Evolutionary conservation across 2,329 filamentous ascomycete species (phyloP).

Genomic region (Diaporthe sp.): DNA sequence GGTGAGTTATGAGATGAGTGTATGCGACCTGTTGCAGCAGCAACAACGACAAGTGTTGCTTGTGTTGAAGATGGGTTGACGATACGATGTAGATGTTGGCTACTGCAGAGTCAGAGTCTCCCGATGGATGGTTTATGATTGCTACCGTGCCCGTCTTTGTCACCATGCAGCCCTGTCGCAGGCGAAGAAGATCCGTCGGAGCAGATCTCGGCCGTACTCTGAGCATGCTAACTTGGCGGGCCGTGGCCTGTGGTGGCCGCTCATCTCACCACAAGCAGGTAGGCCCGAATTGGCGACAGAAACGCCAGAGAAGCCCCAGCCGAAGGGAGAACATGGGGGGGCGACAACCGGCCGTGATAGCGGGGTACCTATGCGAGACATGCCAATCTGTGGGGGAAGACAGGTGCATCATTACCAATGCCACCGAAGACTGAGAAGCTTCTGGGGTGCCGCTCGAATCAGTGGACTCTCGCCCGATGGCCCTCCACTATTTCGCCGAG

Average conservation of each 20-base stretch:
- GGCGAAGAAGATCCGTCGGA: conserved; percentile 35
- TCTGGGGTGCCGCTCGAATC: conserved; percentile 27
- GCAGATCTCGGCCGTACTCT: conserved; percentile 40
- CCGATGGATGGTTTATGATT: conserved; percentile 6
- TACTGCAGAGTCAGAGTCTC: conserved; percentile 4
- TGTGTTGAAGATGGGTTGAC: not conserved
- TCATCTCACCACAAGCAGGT: conserved; percentile 37
- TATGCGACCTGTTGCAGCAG: not conserved
- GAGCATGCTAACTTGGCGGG: conserved; percentile 32
- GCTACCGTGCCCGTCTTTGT: not conserved
- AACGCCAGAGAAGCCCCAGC: conserved; percentile 21
- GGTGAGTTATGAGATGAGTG: not conserved
- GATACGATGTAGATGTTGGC: not conserved
- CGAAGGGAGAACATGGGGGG: conserved; percentile 14
- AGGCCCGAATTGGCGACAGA: conserved; percentile 35
- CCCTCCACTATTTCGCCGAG: conserved; percentile 70
- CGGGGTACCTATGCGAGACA: conserved; percentile 3
- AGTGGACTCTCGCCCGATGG: conserved; percentile 45
- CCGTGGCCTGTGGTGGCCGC: conserved; percentile 23
- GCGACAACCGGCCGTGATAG: conserved; percentile 33
- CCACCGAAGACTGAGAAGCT: conserved; percentile 4
- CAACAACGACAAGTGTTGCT: not conserved
- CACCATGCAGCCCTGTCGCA: conserved; percentile 32
- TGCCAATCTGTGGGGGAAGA: not conserved
- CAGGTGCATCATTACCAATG: conserved; percentile 20